Conservation (phyloP, 1,284 basidiomycete genomes). For the Macrocybe sp. region DNA sequence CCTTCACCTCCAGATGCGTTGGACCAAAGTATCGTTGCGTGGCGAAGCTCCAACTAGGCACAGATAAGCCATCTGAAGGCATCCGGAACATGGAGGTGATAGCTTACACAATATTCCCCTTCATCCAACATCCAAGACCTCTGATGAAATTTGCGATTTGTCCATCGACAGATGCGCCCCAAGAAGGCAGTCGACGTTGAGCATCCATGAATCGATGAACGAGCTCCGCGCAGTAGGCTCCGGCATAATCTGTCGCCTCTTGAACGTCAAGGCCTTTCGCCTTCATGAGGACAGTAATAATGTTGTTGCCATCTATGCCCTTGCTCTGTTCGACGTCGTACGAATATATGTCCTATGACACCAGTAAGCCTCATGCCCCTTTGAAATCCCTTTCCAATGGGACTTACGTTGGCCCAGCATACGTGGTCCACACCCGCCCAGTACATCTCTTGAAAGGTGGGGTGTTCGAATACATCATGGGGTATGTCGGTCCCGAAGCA, state of each 20-base stretch:
- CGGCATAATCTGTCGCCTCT: constrained; percentile 54
- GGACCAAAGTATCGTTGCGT: constrained; percentile 53
- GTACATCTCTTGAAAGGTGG: constrained; percentile 48
- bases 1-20: constrained; percentile 39
- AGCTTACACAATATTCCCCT: constrained; percentile 43
- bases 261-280: constrained; percentile 47
- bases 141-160: constrained; percentile 45
- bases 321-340: constrained; percentile 71
- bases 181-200: constrained; percentile 42
- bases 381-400: background rate
- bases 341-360: constrained; percentile 58
- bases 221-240: constrained; percentile 44
- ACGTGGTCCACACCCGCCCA: constrained; percentile 62
- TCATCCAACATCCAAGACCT: constrained; percentile 44
- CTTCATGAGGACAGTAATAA: constrained; percentile 64
- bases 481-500: constrained; percentile 57
- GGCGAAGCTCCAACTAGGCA: constrained; percentile 51
- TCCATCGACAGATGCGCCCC: constrained; percentile 40
- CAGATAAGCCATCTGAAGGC: constrained; percentile 13
- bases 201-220: constrained; percentile 45
- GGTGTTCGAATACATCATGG: constrained; percentile 53
- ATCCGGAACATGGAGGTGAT: constrained; percentile 4
- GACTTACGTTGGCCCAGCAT: constrained; percentile 62
- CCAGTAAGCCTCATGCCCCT: background rate
- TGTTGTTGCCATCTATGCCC: constrained; percentile 61